These are phyloP conservation scores for Geum urbanum DNA, from an alignment of 306 rosid genomes.

Conservation along the genomic window DNA sequence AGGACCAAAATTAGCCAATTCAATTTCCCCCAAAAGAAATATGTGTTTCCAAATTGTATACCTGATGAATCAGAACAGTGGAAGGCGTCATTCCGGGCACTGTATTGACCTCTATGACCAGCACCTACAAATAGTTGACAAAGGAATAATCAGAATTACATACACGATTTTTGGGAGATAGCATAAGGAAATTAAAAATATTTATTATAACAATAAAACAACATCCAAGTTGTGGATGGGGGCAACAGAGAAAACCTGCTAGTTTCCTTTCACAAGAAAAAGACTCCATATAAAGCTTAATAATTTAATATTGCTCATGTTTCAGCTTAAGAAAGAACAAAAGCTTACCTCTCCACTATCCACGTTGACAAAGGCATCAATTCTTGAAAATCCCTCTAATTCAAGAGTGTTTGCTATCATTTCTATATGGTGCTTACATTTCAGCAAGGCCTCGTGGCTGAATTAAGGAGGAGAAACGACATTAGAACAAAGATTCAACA, in stretches of 20 bases:
- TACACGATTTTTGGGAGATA: not conserved
- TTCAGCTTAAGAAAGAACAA: conserved; percentile 7
- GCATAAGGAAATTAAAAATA: not conserved
- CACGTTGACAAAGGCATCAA: conserved; percentile 85
- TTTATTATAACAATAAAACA: not conserved
- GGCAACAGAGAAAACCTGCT: not conserved
- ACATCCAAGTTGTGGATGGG: not conserved
- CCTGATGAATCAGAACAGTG: conserved; percentile 95
- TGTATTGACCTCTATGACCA: conserved; percentile 90
- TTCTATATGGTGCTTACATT: conserved; percentile 62
- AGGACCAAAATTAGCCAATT: not conserved
- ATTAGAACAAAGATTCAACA: conserved; percentile 17
- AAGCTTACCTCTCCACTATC: conserved; percentile 79
- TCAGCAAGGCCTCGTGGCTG: conserved; percentile 65
- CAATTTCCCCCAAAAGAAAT: not conserved
- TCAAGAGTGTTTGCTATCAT: conserved; percentile 74
- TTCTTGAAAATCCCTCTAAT: conserved; percentile 89
- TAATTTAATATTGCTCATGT: not conserved
- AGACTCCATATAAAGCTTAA: not conserved
- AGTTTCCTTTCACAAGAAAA: not conserved
- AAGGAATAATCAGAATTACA: not conserved
- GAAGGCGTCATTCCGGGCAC: conserved; percentile 99
- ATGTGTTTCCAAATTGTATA: conserved; percentile 7
- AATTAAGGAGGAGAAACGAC: conserved; percentile 13
- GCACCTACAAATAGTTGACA: conserved; percentile 43